Conservation (phyloP, 768 basidiomycete genomes). For the Pleurotus cornucopiae region DNA sequence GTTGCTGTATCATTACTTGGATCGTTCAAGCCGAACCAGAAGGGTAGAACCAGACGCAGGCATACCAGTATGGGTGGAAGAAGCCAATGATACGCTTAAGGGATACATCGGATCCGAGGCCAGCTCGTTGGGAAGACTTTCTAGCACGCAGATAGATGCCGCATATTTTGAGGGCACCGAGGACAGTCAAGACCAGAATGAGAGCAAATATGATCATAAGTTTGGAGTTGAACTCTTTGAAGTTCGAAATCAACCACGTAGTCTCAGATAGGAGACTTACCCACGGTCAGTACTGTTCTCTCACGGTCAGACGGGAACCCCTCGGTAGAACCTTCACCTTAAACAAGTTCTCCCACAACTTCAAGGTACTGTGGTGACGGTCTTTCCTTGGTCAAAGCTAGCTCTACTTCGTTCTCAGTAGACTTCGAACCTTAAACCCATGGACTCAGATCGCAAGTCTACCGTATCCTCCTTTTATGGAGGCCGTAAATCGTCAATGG, state of each 20-base stretch:
- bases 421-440: slow-evolving; percentile 19
- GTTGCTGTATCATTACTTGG: slow-evolving; percentile 48
- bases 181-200: too few species aligned
- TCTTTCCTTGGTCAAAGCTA: background rate
- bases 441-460: slow-evolving; percentile 80
- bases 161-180: background rate
- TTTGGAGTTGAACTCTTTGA: background rate
- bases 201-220: background rate
- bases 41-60: slow-evolving; percentile 5
- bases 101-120: background rate
- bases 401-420: background rate
- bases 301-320: background rate
- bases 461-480: slow-evolving; percentile 80
- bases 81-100: slow-evolving; percentile 50
- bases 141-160: background rate
- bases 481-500: slow-evolving; percentile 53
- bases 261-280: background rate
- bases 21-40: slow-evolving; percentile 34
- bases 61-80: slow-evolving; percentile 96
- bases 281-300: background rate
- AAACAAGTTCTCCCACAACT: background rate
- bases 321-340: too few species aligned
- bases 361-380: background rate
- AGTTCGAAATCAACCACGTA: background rate
- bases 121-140: background rate